phyloP scores from a whole-genome alignment of 352 stramenopile species.

The Pythium monospermum region DNA sequence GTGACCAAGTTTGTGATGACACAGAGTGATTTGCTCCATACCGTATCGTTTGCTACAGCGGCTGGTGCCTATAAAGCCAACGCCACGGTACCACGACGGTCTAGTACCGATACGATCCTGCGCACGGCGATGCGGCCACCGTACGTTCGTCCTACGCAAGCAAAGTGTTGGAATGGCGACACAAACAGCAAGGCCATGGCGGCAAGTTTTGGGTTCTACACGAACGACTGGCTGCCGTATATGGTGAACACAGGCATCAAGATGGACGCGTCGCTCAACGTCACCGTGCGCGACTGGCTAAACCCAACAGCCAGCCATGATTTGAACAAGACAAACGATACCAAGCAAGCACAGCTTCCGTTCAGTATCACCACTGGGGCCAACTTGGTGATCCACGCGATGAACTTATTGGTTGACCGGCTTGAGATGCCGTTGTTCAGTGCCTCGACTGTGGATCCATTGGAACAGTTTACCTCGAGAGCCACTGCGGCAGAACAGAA shows the following conservation, averaged over 20 bases:
- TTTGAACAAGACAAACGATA: not conserved
- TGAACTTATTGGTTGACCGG: constrained; percentile 5
- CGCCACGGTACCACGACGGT: not conserved
- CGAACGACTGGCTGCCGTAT: not conserved
- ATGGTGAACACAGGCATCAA: not conserved
- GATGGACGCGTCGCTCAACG: constrained; percentile 4
- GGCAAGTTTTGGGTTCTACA: constrained; percentile 11
- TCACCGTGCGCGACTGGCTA: constrained; percentile 13
- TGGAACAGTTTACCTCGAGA: constrained; percentile 4
- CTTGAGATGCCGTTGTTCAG: constrained; percentile 9
- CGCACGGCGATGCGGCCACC: constrained; percentile 8
- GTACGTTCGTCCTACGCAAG: constrained; percentile 1
- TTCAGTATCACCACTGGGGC: constrained; percentile 10
- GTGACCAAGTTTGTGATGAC: not conserved
- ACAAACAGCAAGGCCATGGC: constrained; percentile 2
- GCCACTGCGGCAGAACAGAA: not conserved
- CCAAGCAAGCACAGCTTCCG: constrained; percentile 5
- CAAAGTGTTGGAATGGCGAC: not conserved
- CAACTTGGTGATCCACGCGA: constrained; percentile 17
- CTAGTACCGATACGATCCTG: constrained; percentile 14
- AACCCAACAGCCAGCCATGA: not conserved
- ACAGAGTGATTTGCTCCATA: constrained; percentile 2
- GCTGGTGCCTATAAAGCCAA: not conserved
- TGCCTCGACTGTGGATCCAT: constrained; percentile 1
- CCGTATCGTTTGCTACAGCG: not conserved